phyloP scores from a whole-genome alignment of 108 stramenopile species.

The Heterococcus sp. region DNA sequence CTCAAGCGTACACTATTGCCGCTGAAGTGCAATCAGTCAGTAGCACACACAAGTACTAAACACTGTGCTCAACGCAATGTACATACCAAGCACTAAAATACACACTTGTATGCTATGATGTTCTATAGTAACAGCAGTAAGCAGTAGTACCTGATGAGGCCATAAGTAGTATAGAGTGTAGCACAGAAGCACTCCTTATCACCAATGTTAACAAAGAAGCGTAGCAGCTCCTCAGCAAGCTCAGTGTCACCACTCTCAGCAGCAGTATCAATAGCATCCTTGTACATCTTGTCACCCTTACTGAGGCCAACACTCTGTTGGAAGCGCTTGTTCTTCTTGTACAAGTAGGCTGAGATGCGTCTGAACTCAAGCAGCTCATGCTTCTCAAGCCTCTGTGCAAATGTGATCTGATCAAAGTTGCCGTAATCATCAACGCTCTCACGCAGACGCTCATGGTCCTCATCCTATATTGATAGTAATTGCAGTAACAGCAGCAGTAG shows the following conservation, averaged over 20 bases:
- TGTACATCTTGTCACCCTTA: constrained; percentile 98
- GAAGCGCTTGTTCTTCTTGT: constrained; percentile 96
- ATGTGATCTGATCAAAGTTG: constrained; percentile 94
- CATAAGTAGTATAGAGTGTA: constrained; percentile 91
- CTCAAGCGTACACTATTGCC: no score
- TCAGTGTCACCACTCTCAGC: constrained; percentile 84
- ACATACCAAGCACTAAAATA: no score
- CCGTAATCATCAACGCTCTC: constrained; percentile 94
- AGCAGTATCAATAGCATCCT: constrained; percentile 98
- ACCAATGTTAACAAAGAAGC: constrained; percentile 92
- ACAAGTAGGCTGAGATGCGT: constrained; percentile 96
- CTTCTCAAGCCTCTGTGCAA: constrained; percentile 89
- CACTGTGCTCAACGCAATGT: no score
- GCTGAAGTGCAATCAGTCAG: no score
- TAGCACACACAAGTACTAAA: no score
- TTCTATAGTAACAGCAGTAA: no score
- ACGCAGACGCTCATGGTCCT: constrained; percentile 91
- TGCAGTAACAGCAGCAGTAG: no score
- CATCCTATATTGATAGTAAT: no score
- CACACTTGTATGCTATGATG: no score
- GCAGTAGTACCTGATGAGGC: no score
- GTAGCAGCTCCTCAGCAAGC: constrained; percentile 87
- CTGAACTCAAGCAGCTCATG: constrained; percentile 99
- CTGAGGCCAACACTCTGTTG: constrained; percentile 87
- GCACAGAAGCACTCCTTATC: constrained; percentile 98